phyloP scores from a whole-genome alignment of 495 filamentous ascomycete species.

The Viridothelium virens region DNA sequence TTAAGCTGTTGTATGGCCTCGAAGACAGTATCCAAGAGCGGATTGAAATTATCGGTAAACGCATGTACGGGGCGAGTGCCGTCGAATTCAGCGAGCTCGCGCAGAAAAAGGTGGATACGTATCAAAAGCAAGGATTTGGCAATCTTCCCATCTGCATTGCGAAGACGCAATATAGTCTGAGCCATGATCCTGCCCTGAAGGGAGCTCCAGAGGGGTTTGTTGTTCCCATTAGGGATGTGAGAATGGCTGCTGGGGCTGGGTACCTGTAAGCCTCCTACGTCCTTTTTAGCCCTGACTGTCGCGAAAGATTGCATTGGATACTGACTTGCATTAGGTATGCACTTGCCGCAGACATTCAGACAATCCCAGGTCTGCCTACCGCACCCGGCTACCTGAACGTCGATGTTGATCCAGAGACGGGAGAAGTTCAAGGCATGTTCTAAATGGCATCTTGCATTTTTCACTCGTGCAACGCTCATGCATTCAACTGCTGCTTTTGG shows the following conservation, averaged over 20 bases:
- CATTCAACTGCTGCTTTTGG: constrained; percentile 9
- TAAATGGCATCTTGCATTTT: constrained; percentile 37
- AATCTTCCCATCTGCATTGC: constrained; percentile 93
- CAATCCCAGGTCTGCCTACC: constrained; percentile 91
- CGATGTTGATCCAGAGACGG: constrained; percentile 85
- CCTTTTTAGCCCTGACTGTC: neutral
- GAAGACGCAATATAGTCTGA: constrained; percentile 96
- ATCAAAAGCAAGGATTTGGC: constrained; percentile 83
- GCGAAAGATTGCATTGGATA: constrained; percentile 14
- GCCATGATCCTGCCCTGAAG: constrained; percentile 88
- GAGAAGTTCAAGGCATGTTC: constrained; percentile 93
- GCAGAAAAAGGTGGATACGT: constrained; percentile 91
- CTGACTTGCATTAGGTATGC: constrained; percentile 56
- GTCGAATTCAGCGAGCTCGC: constrained; percentile 93
- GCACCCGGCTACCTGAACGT: constrained; percentile 95
- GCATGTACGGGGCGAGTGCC: constrained; percentile 86
- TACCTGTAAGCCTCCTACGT: constrained; percentile 57
- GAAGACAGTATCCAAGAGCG: constrained; percentile 78
- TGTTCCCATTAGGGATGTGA: constrained; percentile 87
- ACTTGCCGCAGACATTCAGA: constrained; percentile 94
- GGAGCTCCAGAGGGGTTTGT: constrained; percentile 95
- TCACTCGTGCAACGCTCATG: neutral
- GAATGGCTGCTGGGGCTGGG: constrained; percentile 87
- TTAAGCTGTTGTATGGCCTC: constrained; percentile 77
- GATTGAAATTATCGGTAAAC: constrained; percentile 80